Evolutionary conservation across 306 rosid genomes (phyloP), one percentile per base, ranked within the genome.

Genomic region (Cajanus cajan): DNA sequence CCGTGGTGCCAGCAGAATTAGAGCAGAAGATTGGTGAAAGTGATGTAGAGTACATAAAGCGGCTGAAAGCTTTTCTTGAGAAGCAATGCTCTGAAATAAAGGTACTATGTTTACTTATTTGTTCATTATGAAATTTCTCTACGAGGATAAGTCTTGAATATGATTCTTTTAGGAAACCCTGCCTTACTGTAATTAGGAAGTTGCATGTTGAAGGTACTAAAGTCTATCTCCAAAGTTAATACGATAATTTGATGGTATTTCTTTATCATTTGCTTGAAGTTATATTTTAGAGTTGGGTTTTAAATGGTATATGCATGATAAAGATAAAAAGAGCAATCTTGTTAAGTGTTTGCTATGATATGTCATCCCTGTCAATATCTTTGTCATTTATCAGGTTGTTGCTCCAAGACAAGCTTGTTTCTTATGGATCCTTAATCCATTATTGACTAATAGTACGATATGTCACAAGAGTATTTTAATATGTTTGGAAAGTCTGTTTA

Each of bases 21-120:
- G 96, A 91, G 58, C 96, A 87, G 84, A 88, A 81, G 75, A 84
- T 85, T 16, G 87, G 90, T 66, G 98, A 93, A 85, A 85, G 85
- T 82, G 96, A 91, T 55, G 79, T 81, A 6, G 92, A 89, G 77
- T 93, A 93, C 71, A 71, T 91, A 41, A 88, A 87, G 89, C 86
- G 98, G 81, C 91, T 93, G 72, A 88, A 88, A 84, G 80, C 80
- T 40, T 93, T 93, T 88, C 86, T 89, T 67, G 96, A 93, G 80
- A 88, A 88, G 91, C 98, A 91, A 64, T 93, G 94, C 90, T 87
- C 88, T 68, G 98, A 93, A 84, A 91, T 93, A 62, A 93, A 89
- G 98, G 96, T 91, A 83, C 69, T 37, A 7, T 41, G 43, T 78
- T 9, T 79, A 67, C 44, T 58, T 47, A 24, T 76, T 10, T 40